Evolutionary conservation across 1,139 yeast genomes (phyloP).

Genomic region (Scheffersomyces insectosa): DNA sequence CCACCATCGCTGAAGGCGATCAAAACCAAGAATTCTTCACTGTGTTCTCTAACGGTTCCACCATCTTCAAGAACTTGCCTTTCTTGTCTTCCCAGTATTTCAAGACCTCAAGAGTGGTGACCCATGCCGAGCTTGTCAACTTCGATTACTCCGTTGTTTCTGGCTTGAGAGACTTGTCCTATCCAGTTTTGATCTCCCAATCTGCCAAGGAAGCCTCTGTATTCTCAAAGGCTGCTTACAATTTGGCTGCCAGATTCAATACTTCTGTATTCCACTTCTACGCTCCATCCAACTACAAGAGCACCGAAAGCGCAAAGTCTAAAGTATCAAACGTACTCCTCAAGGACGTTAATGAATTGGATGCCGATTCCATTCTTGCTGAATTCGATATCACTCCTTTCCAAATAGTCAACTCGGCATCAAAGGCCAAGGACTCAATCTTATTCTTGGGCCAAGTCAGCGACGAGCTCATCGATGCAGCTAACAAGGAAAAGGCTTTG

Average conservation of each 20-base stretch:
- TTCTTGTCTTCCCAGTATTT: slow-evolving; percentile 47
- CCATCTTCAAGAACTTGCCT: slow-evolving; percentile 56
- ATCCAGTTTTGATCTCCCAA: slow-evolving; percentile 66
- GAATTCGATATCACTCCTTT: slow-evolving; percentile 32
- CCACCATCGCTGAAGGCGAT: slow-evolving; percentile 8
- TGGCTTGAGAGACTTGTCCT: slow-evolving; percentile 69
- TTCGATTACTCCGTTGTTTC: slow-evolving; percentile 68
- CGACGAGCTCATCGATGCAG: slow-evolving; percentile 43
- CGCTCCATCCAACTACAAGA: slow-evolving; percentile 28
- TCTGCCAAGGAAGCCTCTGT: slow-evolving; percentile 52
- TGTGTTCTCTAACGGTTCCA: slow-evolving; percentile 53
- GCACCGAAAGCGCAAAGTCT: slow-evolving; percentile 15
- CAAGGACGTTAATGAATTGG: slow-evolving; percentile 10
- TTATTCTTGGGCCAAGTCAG: slow-evolving; percentile 63
- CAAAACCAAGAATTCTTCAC: slow-evolving; percentile 34
- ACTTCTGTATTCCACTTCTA: slow-evolving; percentile 73
- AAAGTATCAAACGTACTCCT: slow-evolving; percentile 14
- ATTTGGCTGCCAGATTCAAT: slow-evolving; percentile 48
- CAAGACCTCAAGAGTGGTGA: slow-evolving; percentile 47
- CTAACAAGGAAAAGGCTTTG: slow-evolving; percentile 45
- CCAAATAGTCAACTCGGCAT: slow-evolving; percentile 23
- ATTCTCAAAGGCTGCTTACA: slow-evolving; percentile 57
- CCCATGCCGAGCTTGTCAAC: slow-evolving; percentile 58
- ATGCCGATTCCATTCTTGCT: slow-evolving; percentile 26
- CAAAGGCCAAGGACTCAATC: slow-evolving; percentile 50